A percentile compares a stretch with the other conserved stretches of the same genome.
phyloP scores from a whole-genome alignment of 2,329 filamentous ascomycete species.

The Microcyclosporella mali region DNA sequence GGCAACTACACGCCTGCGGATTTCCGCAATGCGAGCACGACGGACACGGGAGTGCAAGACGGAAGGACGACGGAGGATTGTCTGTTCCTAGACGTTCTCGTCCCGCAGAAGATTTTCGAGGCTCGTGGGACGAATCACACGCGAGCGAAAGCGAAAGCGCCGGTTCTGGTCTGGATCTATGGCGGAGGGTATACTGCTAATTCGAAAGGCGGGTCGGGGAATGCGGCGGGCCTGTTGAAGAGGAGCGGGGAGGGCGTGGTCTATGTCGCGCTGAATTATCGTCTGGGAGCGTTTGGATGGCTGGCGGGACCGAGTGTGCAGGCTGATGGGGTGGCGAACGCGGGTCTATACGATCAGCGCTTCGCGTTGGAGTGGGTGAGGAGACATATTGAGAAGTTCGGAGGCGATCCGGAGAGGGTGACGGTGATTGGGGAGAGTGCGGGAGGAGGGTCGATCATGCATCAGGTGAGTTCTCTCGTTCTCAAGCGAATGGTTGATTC shows the following conservation, averaged over 20 bases:
- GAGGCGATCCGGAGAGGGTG: constrained; percentile 38
- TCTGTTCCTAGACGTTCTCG: constrained; percentile 36
- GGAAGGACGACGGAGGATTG: constrained; percentile 35
- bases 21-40: constrained; percentile 10
- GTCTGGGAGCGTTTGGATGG: constrained; percentile 46
- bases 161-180: constrained; percentile 38
- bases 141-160: constrained; percentile 30
- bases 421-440: constrained; percentile 47
- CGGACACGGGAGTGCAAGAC: constrained; percentile 7
- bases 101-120: constrained; percentile 33
- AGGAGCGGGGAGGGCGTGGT: constrained; percentile 6
- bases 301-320: constrained; percentile 41
- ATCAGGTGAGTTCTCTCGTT: constrained; percentile 41
- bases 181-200: constrained; percentile 34
- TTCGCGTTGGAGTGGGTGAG: constrained; percentile 54
- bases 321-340: constrained; percentile 42
- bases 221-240: constrained; percentile 7
- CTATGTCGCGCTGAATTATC: constrained; percentile 44
- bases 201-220: constrained; percentile 2
- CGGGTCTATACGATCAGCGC: constrained; percentile 48
- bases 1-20: constrained; percentile 12
- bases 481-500: no score
- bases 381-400: constrained; percentile 42
- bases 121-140: constrained; percentile 29
- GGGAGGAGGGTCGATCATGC: constrained; percentile 49